Percentiles rank a stretch among this genome's conserved stretches.
These are phyloP conservation scores for Vaccinium darrowii DNA, from an alignment of 148 eudicot species.

Conservation along the genomic window DNA sequence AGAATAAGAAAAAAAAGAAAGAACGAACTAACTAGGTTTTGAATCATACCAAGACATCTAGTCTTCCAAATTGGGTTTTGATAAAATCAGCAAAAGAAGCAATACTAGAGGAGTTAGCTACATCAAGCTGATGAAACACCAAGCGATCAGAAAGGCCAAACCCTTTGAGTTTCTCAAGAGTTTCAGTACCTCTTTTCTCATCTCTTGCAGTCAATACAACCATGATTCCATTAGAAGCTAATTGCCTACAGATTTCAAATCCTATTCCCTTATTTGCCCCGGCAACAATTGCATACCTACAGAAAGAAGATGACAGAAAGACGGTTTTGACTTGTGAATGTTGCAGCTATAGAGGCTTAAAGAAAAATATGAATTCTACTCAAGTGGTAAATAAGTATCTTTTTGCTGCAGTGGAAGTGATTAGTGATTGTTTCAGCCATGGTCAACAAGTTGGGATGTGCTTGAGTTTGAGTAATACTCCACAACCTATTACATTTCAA, in stretches of 20 bases:
- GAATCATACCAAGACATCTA: slow-evolving; percentile 13
- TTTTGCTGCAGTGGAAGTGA: too few relatives aligned
- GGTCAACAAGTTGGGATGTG: not conserved
- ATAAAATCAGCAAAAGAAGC: slow-evolving; percentile 24
- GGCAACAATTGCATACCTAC: slow-evolving; percentile 26
- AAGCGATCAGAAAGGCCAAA: slow-evolving; percentile 18
- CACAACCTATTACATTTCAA: not conserved
- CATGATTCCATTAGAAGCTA: slow-evolving; percentile 21
- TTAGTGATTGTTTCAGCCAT: not conserved
- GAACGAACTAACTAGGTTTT: not conserved
- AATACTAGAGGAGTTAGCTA: slow-evolving; percentile 23
- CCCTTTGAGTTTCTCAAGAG: slow-evolving; percentile 24
- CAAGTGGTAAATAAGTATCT: not conserved
- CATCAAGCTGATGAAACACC: slow-evolving; percentile 30
- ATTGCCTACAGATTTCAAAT: slow-evolving; percentile 23
- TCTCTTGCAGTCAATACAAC: slow-evolving; percentile 29
- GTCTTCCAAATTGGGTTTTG: slow-evolving; percentile 15
- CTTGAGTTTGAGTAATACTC: not conserved
- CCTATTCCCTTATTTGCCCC: slow-evolving; percentile 25
- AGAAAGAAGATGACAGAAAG: too few relatives aligned
- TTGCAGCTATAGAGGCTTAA: not conserved
- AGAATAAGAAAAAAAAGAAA: too few relatives aligned
- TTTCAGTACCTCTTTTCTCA: slow-evolving; percentile 31
- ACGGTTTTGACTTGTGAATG: not conserved
- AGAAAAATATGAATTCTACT: not conserved